These are phyloP conservation scores for Fusarium staphyleae DNA, from an alignment of 2,329 filamentous ascomycete species.

Conservation along the genomic window DNA sequence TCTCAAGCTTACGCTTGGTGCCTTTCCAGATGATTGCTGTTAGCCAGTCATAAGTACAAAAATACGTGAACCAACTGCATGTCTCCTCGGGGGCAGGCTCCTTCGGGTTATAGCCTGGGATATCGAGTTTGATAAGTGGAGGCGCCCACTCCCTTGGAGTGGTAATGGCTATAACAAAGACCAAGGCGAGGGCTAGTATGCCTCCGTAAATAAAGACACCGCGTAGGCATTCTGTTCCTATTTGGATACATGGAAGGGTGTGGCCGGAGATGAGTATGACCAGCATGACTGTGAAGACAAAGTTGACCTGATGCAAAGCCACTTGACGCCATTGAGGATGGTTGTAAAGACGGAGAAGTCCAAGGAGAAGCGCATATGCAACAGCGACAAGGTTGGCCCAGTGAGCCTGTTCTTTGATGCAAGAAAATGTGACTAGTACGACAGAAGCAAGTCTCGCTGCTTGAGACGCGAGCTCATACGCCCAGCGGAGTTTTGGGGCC, in stretches of 20 bases:
- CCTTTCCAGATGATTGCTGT: conserved; percentile 58
- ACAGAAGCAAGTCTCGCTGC: conserved; percentile 49
- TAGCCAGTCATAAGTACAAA: conserved; percentile 60
- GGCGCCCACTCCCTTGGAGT: conserved; percentile 61
- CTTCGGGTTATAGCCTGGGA: conserved; percentile 48
- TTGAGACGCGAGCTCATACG: conserved; percentile 55
- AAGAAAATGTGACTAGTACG: conserved; percentile 50
- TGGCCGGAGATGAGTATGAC: conserved; percentile 48
- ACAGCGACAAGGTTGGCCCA: conserved; percentile 48
- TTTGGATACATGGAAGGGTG: conserved; percentile 54
- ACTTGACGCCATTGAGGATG: conserved; percentile 55
- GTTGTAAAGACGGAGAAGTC: conserved; percentile 52
- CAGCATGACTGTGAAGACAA: conserved; percentile 50
- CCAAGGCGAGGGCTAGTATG: conserved; percentile 47
- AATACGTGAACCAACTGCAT: conserved; percentile 61
- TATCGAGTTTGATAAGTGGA: conserved; percentile 49
- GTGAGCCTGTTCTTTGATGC: conserved; percentile 44
- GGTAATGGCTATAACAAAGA: conserved; percentile 50
- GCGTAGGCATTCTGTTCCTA: conserved; percentile 42
- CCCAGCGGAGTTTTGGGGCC: conserved; percentile 50
- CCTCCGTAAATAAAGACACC: conserved; percentile 46
- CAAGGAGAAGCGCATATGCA: conserved; percentile 53
- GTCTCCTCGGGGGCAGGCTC: conserved; percentile 60
- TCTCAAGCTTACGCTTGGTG: conserved; percentile 52
- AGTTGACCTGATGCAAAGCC: conserved; percentile 58